Percentiles rank a stretch among this genome's conserved stretches.
Conservation (phyloP, 768 basidiomycete genomes). For the Dacryopinax spathularia region DNA sequence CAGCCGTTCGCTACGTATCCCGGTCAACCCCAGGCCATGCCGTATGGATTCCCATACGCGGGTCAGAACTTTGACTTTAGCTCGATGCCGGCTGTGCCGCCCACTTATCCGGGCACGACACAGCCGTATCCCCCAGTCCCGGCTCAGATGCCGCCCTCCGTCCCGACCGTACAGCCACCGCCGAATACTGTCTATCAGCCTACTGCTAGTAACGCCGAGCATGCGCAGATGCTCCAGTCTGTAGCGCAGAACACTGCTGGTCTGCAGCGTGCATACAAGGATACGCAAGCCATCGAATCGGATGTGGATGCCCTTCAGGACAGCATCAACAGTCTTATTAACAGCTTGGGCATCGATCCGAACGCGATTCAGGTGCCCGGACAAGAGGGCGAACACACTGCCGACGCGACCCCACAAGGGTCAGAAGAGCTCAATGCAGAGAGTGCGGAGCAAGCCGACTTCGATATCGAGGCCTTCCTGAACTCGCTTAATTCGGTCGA, state of each 20-base stretch:
- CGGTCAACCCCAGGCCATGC: background rate
- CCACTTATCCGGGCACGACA: background rate
- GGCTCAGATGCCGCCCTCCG: background rate
- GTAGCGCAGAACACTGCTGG: background rate
- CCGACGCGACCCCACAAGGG: background rate
- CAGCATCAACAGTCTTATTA: slow-evolving; percentile 57
- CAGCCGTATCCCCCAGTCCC: background rate
- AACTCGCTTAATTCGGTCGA: background rate
- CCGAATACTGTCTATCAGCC: background rate
- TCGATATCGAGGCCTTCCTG: background rate
- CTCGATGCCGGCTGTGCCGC: background rate
- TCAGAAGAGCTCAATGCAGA: background rate
- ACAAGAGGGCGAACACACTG: background rate
- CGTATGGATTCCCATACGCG: background rate
- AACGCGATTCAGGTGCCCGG: background rate
- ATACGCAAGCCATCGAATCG: background rate
- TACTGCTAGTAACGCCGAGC: background rate
- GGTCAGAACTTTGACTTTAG: slow-evolving; percentile 1
- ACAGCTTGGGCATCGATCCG: slow-evolving; percentile 54
- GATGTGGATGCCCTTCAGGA: slow-evolving; percentile 35
- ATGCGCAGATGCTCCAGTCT: background rate
- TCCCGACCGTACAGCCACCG: background rate
- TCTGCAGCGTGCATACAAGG: background rate
- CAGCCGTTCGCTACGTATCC: background rate
- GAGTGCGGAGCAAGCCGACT: background rate